phyloP scores from a whole-genome alignment of 306 rosid species.

The Vachellia pachyceras region DNA sequence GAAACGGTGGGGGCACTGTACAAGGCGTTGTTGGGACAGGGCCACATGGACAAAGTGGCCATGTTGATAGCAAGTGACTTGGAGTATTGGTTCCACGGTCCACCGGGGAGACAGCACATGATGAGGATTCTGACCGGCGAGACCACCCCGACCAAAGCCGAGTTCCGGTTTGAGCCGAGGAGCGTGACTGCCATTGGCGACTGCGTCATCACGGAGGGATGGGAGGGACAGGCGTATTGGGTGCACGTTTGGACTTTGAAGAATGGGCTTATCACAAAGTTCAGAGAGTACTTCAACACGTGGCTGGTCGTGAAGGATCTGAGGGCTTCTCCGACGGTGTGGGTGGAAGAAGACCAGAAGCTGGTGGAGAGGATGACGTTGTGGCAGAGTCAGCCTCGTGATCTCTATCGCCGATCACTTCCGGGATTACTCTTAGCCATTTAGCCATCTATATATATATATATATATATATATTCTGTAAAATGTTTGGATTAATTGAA shows the following conservation, averaged over 20 bases:
- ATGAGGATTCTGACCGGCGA: slow-evolving; percentile 86
- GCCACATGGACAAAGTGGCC: slow-evolving; percentile 46
- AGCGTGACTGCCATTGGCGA: slow-evolving; percentile 59
- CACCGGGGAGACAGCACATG: slow-evolving; percentile 91
- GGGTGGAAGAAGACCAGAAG: slow-evolving; percentile 52
- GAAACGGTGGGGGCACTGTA: slow-evolving; percentile 60
- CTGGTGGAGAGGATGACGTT: slow-evolving; percentile 47
- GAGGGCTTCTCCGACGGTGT: slow-evolving; percentile 41
- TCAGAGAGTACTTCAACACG: slow-evolving; percentile 91
- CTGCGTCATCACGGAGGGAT: slow-evolving; percentile 73
- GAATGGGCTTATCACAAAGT: slow-evolving; percentile 66
- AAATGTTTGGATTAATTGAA: neutral
- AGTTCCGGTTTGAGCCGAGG: slow-evolving; percentile 78
- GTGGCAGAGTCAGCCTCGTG: slow-evolving; percentile 93
- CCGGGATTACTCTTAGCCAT: neutral
- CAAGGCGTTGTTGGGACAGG: slow-evolving; percentile 60
- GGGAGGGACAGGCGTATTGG: slow-evolving; percentile 95
- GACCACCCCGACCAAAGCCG: slow-evolving; percentile 39
- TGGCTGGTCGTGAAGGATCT: slow-evolving; percentile 89
- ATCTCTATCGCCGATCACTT: slow-evolving; percentile 7
- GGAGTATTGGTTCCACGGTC: slow-evolving; percentile 98
- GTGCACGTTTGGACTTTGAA: slow-evolving; percentile 87
- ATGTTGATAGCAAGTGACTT: slow-evolving; percentile 70
- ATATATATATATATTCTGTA: too few relatives aligned
- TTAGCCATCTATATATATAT: neutral